A percentile compares a stretch with the other conserved stretches of the same genome.
These are phyloP conservation scores for Phytophthora uliginosa DNA, from an alignment of 352 stramenopile genomes.

Conservation along the genomic window DNA sequence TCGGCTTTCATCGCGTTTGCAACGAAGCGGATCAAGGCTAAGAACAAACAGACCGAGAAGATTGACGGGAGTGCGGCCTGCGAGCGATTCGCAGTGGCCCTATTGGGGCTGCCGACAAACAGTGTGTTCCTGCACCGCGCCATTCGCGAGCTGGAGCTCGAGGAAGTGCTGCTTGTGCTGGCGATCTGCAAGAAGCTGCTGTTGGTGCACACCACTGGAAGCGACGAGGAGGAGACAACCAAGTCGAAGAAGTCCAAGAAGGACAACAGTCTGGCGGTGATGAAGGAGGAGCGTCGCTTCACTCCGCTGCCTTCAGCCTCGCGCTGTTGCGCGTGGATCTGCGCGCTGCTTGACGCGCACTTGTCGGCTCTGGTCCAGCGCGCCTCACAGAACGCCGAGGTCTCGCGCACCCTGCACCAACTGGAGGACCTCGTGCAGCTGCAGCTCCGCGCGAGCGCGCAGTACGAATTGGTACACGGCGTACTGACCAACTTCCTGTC, in stretches of 20 bases:
- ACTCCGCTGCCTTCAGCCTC: constrained; percentile 46
- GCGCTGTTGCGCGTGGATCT: constrained; percentile 81
- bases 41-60: constrained; percentile 16
- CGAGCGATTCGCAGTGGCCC: constrained; percentile 66
- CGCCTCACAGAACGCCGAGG: constrained; percentile 51
- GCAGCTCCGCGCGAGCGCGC: constrained; percentile 60
- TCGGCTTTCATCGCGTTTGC: constrained; percentile 49
- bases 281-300: constrained; percentile 39
- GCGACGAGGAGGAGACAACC: constrained; percentile 21
- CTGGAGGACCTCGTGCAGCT: constrained; percentile 67
- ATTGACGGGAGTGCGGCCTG: constrained; percentile 35
- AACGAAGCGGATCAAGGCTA: constrained; percentile 24
- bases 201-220: constrained; percentile 46
- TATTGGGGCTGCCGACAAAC: constrained; percentile 74
- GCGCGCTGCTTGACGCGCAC: constrained; percentile 79
- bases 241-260: constrained; percentile 30
- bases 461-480: constrained; percentile 76
- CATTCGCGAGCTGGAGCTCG: constrained; percentile 72
- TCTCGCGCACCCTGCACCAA: constrained; percentile 53
- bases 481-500: constrained; percentile 86
- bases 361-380: constrained; percentile 73
- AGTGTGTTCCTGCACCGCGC: constrained; percentile 84
- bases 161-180: constrained; percentile 77
- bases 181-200: constrained; percentile 81
- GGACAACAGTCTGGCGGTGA: constrained; percentile 18